Evolutionary conservation across 192 early-diverging fungal genomes (phyloP), one percentile per base, ranked within the genome.

Genomic region (Podila minutissima): DNA sequence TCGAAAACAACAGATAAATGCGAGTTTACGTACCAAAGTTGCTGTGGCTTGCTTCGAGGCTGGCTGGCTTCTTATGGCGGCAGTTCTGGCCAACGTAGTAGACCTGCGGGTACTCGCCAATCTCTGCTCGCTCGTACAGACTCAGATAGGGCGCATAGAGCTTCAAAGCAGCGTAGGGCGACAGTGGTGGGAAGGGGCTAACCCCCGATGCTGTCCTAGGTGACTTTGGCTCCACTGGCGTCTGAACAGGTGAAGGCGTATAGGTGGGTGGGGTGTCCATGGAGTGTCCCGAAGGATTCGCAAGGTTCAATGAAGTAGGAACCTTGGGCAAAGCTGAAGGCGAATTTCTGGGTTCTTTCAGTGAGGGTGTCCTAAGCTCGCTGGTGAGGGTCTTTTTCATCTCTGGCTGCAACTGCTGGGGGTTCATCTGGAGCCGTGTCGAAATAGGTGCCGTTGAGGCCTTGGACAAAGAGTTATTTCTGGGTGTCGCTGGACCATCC

Each of bases 1-100:
- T 46, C 41, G 4, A 9, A 6, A 17, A 28, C 46, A 65, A 3
- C 24, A 66, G 2, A n/a, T 0, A 31, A 13, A 46, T 46, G 15
- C 13, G 8, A 64, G 49, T 2, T 46, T 11, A 37, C 2, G 17
- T 33, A 78, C 91, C 89, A 81, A 89, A 92, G 72, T 91, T 88
- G 67, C 81, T 82, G 22, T 86, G 78, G 10, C 83, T 72, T 73
- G 89, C 71, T 66, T 95, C 90, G 51, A 90, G 78, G 49, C 89
- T 86, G 2, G 91, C 87, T 28, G 84, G 85, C 10, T 88, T 82
- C 64, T 91, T 92, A n/a, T 70, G 65, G 22, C 88, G 71, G 10
- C 90, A 85, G 63, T 95, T 86, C 29, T 90, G 90, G 35, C 97
- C 98, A 64, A 96, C 90, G 74, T 95, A 99, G 82, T 97, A 98